Evolutionary conservation across 2,329 filamentous ascomycete genomes (phyloP), one percentile per base, ranked within the genome.

Genomic region (Verticillium nonalfalfae): DNA sequence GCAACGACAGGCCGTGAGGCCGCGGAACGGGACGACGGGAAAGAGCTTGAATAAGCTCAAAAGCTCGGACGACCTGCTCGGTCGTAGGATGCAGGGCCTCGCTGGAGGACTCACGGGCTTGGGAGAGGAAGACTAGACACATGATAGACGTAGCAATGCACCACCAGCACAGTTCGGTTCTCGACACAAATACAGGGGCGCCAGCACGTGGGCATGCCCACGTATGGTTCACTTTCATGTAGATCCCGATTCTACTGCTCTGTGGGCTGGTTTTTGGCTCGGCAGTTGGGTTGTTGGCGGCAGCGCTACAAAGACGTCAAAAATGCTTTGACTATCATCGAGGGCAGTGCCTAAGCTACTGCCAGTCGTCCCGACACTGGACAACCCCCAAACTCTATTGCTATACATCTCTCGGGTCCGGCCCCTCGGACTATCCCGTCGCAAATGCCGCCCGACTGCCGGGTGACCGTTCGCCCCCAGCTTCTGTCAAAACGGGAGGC

Each of bases 31-130:
- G 68, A 78, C 63, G 65, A 71, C 52, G 70, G 73, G 68, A 65
- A 84, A 76, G 66, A 75, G 78, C 57, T 78, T 77, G 70, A 81
- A 78, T 56, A 67, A 85, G 73, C 75, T 86, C 57, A 79, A 79
- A 62, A 86, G 84, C 70, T 80, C 82, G 45, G 84, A 86, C 62
- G 84, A 86, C 66, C 67, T 86, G 66, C 74, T 86, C 11, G 78
- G 81, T 0, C 73, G 84, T 64, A 76, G 84, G 57, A 86, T 86
- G 84, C 79, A 85, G 61, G 84, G 84, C 1, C 74, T 86, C 21
- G 79, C 81, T 2, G 81, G 80, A 7, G 79, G 82, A 0, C 68
- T 86, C 69, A 83, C 82, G 31, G 80, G 83, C 13, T 64, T 77
- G 60, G 75, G 74, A 1, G 78, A 80, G 61, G 79, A 81, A 18